phyloP scores from a whole-genome alignment of 352 stramenopile genomes.

The Globisporangium carolinianum region DNA sequence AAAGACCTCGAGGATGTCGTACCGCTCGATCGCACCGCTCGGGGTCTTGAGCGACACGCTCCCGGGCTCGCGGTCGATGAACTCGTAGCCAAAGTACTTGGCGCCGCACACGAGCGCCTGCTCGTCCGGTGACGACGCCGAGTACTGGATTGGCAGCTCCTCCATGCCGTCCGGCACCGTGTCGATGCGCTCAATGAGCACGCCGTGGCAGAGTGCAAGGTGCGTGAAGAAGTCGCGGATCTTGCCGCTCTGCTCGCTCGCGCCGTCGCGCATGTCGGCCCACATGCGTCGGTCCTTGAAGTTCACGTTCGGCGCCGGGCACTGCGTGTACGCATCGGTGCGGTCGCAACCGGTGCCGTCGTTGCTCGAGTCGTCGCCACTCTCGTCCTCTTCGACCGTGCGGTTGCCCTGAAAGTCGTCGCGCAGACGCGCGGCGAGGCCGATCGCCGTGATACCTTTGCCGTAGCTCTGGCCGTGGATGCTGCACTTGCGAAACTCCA shows the following conservation, averaged over 20 bases:
- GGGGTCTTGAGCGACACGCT: constrained; percentile 63
- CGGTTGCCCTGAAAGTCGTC: constrained; percentile 49
- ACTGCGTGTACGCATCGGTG: constrained; percentile 20
- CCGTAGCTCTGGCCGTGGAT: constrained; percentile 77
- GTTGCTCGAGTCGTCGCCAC: constrained; percentile 20
- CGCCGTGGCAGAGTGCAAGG: constrained; percentile 91
- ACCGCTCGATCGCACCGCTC: constrained; percentile 51
- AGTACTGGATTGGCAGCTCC: constrained; percentile 58
- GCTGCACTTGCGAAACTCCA: constrained; percentile 88
- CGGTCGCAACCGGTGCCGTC: constrained; percentile 4
- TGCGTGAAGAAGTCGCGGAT: constrained; percentile 83
- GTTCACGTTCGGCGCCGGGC: constrained; percentile 59
- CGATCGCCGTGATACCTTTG: constrained; percentile 80
- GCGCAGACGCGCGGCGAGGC: constrained; percentile 55
- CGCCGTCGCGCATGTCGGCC: constrained; percentile 36
- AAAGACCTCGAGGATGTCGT: constrained; percentile 91
- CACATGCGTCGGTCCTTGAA: constrained; percentile 69
- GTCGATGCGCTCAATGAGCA: constrained; percentile 93
- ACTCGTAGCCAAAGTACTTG: constrained; percentile 85
- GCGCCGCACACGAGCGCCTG: constrained; percentile 78
- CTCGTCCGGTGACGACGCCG: constrained; percentile 87
- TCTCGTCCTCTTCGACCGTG: constrained; percentile 26
- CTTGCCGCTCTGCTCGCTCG: constrained; percentile 32
- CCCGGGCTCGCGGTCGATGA: constrained; percentile 62
- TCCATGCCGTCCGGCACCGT: constrained; percentile 34